Conservation (phyloP, 2,329 filamentous ascomycete species). For the Fusarium coffeatum region DNA sequence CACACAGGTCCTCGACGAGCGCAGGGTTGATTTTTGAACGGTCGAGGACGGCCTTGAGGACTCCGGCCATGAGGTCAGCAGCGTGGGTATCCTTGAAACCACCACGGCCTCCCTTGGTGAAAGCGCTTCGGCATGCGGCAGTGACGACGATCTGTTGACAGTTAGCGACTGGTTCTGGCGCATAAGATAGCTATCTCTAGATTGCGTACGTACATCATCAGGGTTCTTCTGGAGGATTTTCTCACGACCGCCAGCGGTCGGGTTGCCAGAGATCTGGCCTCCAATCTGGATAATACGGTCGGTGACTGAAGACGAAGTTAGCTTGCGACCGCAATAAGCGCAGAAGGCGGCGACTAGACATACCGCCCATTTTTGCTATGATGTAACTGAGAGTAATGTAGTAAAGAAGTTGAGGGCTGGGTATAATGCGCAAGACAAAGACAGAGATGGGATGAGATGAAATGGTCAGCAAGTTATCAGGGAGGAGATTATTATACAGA, state of each 20-base stretch:
- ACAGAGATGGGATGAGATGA: slow-evolving; percentile 8
- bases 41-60: slow-evolving; percentile 82
- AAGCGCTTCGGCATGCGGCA: slow-evolving; percentile 87
- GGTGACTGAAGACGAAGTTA: slow-evolving; percentile 57
- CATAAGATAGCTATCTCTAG: background rate
- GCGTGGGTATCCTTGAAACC: slow-evolving; percentile 94
- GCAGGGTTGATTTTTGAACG: slow-evolving; percentile 89
- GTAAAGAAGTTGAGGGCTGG: slow-evolving; percentile 13
- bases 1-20: slow-evolving; percentile 91
- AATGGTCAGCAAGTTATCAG: background rate
- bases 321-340: background rate
- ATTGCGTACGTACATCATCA: slow-evolving; percentile 67
- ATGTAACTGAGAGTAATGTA: slow-evolving; percentile 2
- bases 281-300: slow-evolving; percentile 71
- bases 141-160: slow-evolving; percentile 83
- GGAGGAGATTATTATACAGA: slow-evolving; percentile 34
- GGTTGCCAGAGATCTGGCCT: slow-evolving; percentile 71
- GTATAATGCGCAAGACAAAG: slow-evolving; percentile 27
- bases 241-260: slow-evolving; percentile 63
- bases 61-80: slow-evolving; percentile 85
- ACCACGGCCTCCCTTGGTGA: slow-evolving; percentile 93
- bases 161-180: slow-evolving; percentile 2
- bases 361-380: slow-evolving; percentile 53
- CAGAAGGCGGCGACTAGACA: slow-evolving; percentile 31
- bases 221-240: slow-evolving; percentile 73